phyloP scores from a whole-genome alignment of 2,329 filamentous ascomycete genomes.

The Rhinocladiella mackenziei region DNA sequence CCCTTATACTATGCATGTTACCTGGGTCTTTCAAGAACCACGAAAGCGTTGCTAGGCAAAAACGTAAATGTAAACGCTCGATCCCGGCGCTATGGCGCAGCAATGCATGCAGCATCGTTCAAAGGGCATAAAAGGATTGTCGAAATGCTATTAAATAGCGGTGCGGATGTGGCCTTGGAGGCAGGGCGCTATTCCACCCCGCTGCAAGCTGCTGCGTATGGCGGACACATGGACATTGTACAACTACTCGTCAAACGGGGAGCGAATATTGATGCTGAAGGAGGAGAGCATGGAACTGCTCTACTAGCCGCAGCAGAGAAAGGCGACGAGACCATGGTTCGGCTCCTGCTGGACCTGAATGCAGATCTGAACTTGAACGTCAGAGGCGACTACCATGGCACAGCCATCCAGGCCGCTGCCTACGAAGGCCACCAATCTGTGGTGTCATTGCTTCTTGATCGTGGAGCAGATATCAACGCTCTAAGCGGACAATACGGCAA shows the following conservation, averaged over 20 bases:
- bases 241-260: conserved; percentile 11
- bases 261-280: conserved; percentile 12
- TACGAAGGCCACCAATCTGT: neutral
- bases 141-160: neutral
- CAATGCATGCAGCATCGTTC: neutral
- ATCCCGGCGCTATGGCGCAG: too few species aligned
- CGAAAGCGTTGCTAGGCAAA: neutral
- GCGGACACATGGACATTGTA: conserved; percentile 13
- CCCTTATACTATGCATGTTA: too few species aligned
- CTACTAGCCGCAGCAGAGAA: conserved; percentile 7
- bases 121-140: neutral
- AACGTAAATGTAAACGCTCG: neutral
- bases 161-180: neutral
- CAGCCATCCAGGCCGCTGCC: conserved; percentile 2
- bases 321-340: conserved; percentile 6
- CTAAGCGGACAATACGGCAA: conserved; percentile 4
- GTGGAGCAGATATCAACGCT: conserved; percentile 9
- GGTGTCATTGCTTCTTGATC: conserved; percentile 7
- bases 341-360: conserved; percentile 5
- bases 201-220: neutral
- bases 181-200: neutral
- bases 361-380: conserved; percentile 9
- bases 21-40: too few species aligned
- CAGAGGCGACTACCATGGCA: neutral
- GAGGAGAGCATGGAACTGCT: conserved; percentile 4